These are phyloP conservation scores for Cornus controversa DNA, from an alignment of 148 eudicot species.

Conservation along the genomic window DNA sequence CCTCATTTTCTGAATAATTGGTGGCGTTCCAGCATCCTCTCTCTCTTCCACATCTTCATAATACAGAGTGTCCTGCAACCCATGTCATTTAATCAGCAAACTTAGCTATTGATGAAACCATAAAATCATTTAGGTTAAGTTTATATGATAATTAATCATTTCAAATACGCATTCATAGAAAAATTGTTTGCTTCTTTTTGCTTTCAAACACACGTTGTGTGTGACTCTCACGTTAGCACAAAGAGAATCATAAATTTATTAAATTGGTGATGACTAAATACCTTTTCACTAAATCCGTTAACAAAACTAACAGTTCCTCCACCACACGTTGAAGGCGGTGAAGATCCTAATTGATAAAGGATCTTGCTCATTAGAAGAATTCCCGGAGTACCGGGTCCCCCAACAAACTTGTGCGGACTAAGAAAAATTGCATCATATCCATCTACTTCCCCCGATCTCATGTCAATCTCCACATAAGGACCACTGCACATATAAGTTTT, in stretches of 20 bases:
- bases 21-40: constrained; percentile 53
- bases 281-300: constrained; percentile 42
- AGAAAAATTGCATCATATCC: too few relatives aligned
- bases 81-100: not conserved
- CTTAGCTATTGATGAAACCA: not conserved
- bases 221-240: too few relatives aligned
- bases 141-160: too few relatives aligned
- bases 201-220: too few relatives aligned
- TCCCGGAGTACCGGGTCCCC: constrained; percentile 52
- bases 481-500: constrained; percentile 20
- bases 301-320: too few relatives aligned
- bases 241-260: too few relatives aligned
- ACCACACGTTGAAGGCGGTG: too few relatives aligned
- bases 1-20: constrained; percentile 35
- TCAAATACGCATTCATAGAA: not conserved
- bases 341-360: too few relatives aligned
- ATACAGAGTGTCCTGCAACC: constrained; percentile 35
- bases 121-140: not conserved
- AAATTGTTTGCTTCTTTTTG: too few relatives aligned
- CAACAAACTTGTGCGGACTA: constrained; percentile 49
- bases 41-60: constrained; percentile 38
- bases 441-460: constrained; percentile 47
- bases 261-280: not conserved
- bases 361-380: constrained; percentile 42
- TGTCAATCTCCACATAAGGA: constrained; percentile 40